A percentile compares a stretch with the other conserved stretches of the same genome.
These are phyloP conservation scores for Xylaria cubensis DNA, from an alignment of 495 filamentous ascomycete species.

Conservation along the genomic window DNA sequence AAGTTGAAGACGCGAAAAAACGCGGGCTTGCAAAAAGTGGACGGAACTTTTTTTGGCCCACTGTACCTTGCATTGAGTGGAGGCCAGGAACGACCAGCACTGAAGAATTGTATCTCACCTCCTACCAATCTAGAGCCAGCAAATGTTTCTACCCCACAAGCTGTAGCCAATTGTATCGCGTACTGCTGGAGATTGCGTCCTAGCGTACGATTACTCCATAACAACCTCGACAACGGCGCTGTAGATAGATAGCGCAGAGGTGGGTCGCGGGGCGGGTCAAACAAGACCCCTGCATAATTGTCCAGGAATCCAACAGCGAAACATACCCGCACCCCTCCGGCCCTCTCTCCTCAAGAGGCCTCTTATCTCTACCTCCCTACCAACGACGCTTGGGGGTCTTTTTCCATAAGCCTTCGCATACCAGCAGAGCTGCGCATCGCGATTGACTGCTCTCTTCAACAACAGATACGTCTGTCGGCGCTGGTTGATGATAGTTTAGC, in stretches of 20 bases:
- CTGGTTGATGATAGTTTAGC: constrained; percentile 11
- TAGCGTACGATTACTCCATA: not conserved
- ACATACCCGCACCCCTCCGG: constrained; percentile 14
- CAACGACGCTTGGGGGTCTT: not conserved
- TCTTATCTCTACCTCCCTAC: constrained; percentile 15
- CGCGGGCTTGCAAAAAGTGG: too few species aligned
- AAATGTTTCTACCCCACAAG: not conserved
- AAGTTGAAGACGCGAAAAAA: too few species aligned
- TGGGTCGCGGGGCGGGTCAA: constrained; percentile 14
- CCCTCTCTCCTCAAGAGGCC: constrained; percentile 13
- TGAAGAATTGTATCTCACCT: not conserved
- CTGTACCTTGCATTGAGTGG: constrained; percentile 18
- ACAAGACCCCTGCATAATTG: constrained; percentile 17
- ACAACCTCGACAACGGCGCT: not conserved
- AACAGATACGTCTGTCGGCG: not conserved
- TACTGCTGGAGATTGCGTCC: not conserved
- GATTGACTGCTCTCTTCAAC: constrained; percentile 13
- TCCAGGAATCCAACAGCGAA: constrained; percentile 7
- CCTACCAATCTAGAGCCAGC: constrained; percentile 18
- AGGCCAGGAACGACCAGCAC: not conserved
- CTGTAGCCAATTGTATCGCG: constrained; percentile 13
- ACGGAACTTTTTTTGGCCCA: too few species aligned
- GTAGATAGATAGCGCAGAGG: not conserved
- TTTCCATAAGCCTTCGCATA: constrained; percentile 9
- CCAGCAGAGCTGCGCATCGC: constrained; percentile 24